phyloP scores from a whole-genome alignment of 495 filamentous ascomycete genomes.

The Polyplosphaeria fusca region DNA sequence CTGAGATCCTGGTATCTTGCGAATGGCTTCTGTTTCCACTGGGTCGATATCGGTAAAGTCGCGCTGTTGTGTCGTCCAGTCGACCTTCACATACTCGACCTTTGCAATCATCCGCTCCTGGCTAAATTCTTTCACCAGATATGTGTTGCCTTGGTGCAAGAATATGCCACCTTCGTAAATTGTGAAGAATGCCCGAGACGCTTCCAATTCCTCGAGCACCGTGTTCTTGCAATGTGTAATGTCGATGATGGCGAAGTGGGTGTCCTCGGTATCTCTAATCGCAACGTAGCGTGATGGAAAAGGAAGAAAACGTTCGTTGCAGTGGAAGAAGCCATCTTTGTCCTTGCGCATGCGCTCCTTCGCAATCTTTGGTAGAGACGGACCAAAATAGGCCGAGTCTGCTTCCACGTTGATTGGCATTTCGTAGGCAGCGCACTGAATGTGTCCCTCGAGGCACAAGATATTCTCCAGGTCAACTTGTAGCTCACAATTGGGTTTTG shows the following conservation, averaged over 20 bases:
- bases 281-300: constrained; percentile 76
- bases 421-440: constrained; percentile 94
- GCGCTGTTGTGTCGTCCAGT: constrained; percentile 91
- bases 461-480: constrained; percentile 89
- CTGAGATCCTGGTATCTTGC: constrained; percentile 56
- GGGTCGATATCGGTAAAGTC: constrained; percentile 97
- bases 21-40: constrained; percentile 78
- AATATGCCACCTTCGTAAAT: constrained; percentile 98
- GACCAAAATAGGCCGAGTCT: constrained; percentile 77
- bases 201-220: constrained; percentile 93
- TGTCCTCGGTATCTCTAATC: constrained; percentile 89
- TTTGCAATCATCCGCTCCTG: constrained; percentile 72
- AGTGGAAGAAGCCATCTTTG: constrained; percentile 79
- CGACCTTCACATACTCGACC: constrained; percentile 77
- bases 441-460: constrained; percentile 85
- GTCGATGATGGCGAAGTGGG: constrained; percentile 91
- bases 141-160: constrained; percentile 89
- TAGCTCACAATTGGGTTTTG: constrained; percentile 80
- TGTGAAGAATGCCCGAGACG: constrained; percentile 89
- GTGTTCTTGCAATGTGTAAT: constrained; percentile 75
- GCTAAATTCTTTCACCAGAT: constrained; percentile 85
- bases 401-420: constrained; percentile 79
- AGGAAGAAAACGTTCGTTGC: constrained; percentile 82
- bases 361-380: constrained; percentile 68
- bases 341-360: constrained; percentile 72